Evolutionary conservation across 1,284 basidiomycete genomes (phyloP), one percentile per base, ranked within the genome.

Genomic region (Amylostereum areolatum): DNA sequence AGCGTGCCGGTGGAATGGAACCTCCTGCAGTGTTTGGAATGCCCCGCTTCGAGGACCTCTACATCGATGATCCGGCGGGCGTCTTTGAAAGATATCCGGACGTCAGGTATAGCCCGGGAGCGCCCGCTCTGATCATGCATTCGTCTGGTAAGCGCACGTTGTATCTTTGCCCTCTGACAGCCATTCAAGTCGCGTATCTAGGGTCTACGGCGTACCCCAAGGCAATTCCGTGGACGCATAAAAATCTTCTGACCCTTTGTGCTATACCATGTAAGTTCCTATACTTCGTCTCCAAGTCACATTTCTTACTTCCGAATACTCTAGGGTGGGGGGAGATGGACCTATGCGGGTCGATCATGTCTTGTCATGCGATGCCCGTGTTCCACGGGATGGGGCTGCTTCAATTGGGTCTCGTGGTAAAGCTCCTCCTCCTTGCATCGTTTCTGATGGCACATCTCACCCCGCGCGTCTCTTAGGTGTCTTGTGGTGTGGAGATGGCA

Each of bases 381-480:
- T 61, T 54, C 44, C 61, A 62, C 47, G 61, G n/a, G 34, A 62
- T 66, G 57, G 63, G 62, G 3, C 46, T 62, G 12, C 50, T 62
- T 3, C 54, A 55, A 27, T 45, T 60, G 11, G 46, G 53, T 28
- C 62, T 56, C 57, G 56, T 60, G 8, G 62, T 61, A 52, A 31
- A 56, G 52, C 7, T n/a, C 34, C 25, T n/a, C 9, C 8, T 35
- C 34, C 34, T 9, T 35, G 33, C 32, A n/a, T 34, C 49, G 10
- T 4, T 28, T 45, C 30, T 28, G 24, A 7, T 12, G 12, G 6
- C 27, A 18, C 27, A 47, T 6, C 11, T 31, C 10, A 6, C 33
- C 18, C 10, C 24, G 18, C 40, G 18, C 18, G 18, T 18, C 25
- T 27, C 12, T 30, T 40, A 67, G 66, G 50, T 59, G 5, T 46